phyloP scores from a whole-genome alignment of 2,329 filamentous ascomycete species.

The Teratosphaeria zuluensis region DNA sequence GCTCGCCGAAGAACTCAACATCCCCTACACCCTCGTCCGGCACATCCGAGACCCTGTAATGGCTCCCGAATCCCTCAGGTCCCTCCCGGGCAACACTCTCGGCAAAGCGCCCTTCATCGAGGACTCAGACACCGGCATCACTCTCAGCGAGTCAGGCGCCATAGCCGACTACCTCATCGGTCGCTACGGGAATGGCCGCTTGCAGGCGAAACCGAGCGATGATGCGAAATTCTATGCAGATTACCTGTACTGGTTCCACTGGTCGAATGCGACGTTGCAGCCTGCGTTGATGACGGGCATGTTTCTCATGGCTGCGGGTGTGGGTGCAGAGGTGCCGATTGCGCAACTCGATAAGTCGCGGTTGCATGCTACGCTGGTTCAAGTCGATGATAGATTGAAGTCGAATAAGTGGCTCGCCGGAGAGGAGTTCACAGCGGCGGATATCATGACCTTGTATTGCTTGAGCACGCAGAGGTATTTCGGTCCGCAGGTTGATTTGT shows the following conservation, averaged over 20 bases:
- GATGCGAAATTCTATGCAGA: slow-evolving; percentile 43
- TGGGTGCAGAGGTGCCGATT: slow-evolving; percentile 24
- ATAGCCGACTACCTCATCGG: slow-evolving; percentile 3
- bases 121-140: slow-evolving; percentile 1
- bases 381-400: neutral
- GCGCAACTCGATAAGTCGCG: slow-evolving; percentile 42
- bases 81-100: neutral
- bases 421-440: slow-evolving; percentile 52
- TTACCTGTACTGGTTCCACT: slow-evolving; percentile 53
- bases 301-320: neutral
- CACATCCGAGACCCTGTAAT: slow-evolving; percentile 38
- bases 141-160: slow-evolving; percentile 1
- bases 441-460: slow-evolving; percentile 53
- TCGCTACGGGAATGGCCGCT: slow-evolving; percentile 41
- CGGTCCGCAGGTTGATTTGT: slow-evolving; percentile 12
- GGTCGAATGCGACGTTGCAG: slow-evolving; percentile 30
- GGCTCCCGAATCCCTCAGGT: slow-evolving; percentile 15
- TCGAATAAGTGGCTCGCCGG: slow-evolving; percentile 50
- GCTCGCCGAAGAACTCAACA: slow-evolving; percentile 55
- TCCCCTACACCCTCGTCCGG: slow-evolving; percentile 42
- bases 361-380: slow-evolving; percentile 24
- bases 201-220: slow-evolving; percentile 38
- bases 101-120: slow-evolving; percentile 3
- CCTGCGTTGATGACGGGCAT: slow-evolving; percentile 22
- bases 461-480: slow-evolving; percentile 49